phyloP scores from a whole-genome alignment of 2,329 filamentous ascomycete genomes.

The Fusarium fujikuroi region DNA sequence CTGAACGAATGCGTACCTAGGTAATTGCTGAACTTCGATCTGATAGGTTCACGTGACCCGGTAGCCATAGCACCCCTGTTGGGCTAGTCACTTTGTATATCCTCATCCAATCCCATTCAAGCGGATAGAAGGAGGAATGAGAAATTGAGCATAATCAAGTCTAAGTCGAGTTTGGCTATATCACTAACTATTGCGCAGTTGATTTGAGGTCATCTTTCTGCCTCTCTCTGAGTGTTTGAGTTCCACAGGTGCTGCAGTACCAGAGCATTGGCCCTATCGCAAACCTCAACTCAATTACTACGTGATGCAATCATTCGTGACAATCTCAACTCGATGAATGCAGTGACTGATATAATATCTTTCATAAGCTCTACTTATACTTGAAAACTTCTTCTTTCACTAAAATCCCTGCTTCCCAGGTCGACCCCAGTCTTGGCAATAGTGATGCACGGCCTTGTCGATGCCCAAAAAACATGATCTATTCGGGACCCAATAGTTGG shows the following conservation, averaged over 20 bases:
- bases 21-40: slow-evolving; percentile 41
- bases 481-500: slow-evolving; percentile 6
- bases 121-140: slow-evolving; percentile 15
- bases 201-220: not conserved
- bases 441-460: slow-evolving; percentile 26
- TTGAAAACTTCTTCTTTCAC: not conserved
- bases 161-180: not conserved
- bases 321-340: not conserved
- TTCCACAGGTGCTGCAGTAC: not conserved
- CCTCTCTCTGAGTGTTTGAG: not conserved
- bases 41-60: slow-evolving; percentile 39
- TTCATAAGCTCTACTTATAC: not conserved
- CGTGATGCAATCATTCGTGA: not conserved
- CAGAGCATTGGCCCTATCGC: not conserved
- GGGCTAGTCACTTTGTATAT: not conserved
- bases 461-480: slow-evolving; percentile 15
- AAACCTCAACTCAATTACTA: not conserved
- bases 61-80: not conserved
- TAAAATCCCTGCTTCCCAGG: not conserved
- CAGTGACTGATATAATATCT: not conserved
- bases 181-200: not conserved
- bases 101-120: not conserved
- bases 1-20: slow-evolving; percentile 31
- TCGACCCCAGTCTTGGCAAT: slow-evolving; percentile 12
- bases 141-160: not conserved